phyloP scores from a whole-genome alignment of 257 asterid genomes.

The Leptodermis oblonga region DNA sequence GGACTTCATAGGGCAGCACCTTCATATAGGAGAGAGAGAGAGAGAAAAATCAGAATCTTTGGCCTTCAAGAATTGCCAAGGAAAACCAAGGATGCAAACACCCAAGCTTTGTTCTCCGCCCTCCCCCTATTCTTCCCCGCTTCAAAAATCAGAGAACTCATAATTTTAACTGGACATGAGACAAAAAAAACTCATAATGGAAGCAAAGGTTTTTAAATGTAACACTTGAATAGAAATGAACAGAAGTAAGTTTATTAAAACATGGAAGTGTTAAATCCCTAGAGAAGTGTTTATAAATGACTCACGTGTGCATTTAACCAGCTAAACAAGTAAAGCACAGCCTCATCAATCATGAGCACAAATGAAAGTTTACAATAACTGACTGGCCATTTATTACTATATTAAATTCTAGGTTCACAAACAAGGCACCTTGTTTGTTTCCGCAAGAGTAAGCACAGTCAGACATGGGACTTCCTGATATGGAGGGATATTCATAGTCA shows the following conservation, averaged over 20 bases:
- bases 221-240: background rate
- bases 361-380: background rate
- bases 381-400: background rate
- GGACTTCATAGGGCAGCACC: conserved; percentile 84
- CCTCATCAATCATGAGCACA: background rate
- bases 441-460: conserved; percentile 87
- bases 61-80: no score
- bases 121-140: background rate
- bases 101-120: background rate
- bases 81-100: background rate
- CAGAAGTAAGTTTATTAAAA: background rate
- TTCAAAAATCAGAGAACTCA: background rate
- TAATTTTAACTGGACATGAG: background rate
- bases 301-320: background rate
- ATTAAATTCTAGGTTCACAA: background rate
- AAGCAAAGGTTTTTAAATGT: background rate
- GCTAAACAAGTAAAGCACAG: background rate
- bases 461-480: no score
- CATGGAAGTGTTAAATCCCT: background rate
- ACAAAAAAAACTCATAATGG: no score
- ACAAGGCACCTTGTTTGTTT: conserved; percentile 69
- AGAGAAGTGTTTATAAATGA: background rate
- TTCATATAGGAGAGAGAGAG: conserved; percentile 25
- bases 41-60: conserved; percentile 3
- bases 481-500: no score